Base-by-base conservation (phyloP, 2,329 filamentous ascomycete genomes). In the Nothophaeocryptopus gaeumannii region DNA sequence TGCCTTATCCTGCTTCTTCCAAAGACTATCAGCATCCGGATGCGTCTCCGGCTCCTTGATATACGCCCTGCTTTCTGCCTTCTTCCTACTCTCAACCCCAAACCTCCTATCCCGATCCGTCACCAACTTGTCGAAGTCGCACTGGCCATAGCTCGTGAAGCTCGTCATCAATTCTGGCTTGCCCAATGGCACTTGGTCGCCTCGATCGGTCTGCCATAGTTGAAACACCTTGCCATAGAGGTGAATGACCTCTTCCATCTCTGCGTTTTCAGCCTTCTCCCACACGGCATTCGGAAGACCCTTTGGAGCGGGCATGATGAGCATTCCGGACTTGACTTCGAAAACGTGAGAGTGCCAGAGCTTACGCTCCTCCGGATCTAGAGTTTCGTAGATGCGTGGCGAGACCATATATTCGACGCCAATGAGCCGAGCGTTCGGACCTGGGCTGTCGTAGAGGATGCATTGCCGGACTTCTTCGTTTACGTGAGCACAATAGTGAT, bases 381-480 rank as follows among this genome's bases (percentile, higher is more conserved):
- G 79, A 0, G 79, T 81, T 33, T 79, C 75, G 72, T 85, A 95
- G 0, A 93, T 72, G 3, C 75, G 73, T 0, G 82, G 79, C 0
- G 84, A 84, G 61, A 95, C 83, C 88, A 93, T 91, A 74, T 95
- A 95, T 68, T 95, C 89, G 60, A 95, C 78, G 8, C 89, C 89
- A 54, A 95, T 88, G 13, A 95, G 78, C 0, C 85, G 80, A 0
- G 88, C 88, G 20, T 81, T 79, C 7, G 80, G 75, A 0, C 77
- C 74, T 0, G 84, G 77, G 0, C 81, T 80, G 69, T 95, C 89
- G 72, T 93, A 95, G 54, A 95, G 79, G 29, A 95, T 80, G 67
- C 89, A 95, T 74, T 95, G 89, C 3, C 89, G 81, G 49, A 95
- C 78, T 55, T 93, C 88, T 74, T 84, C 78, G 53, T 79, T 89